phyloP scores from a whole-genome alignment of 345 rosid genomes.

The Citrus hindsii region DNA sequence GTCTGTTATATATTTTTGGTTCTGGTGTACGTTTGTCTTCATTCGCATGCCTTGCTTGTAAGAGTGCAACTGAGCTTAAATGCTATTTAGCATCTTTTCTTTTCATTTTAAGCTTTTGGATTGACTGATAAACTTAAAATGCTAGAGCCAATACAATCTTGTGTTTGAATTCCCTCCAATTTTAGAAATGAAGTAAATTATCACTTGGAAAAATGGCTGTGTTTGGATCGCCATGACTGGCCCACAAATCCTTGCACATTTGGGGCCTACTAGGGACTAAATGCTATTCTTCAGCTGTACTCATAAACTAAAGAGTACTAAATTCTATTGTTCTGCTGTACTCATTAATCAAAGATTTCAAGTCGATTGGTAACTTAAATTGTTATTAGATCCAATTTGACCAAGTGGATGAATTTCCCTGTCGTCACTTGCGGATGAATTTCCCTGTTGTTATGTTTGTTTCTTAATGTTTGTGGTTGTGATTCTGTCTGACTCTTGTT shows the following conservation, averaged over 20 bases:
- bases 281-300: not conserved
- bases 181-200: not conserved
- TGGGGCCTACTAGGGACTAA: not conserved
- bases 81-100: not conserved
- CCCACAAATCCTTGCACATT: not conserved
- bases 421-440: not conserved
- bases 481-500: not conserved
- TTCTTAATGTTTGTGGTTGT: not conserved
- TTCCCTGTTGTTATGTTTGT: not conserved
- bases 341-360: not conserved
- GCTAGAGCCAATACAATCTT: not conserved
- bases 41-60: not conserved
- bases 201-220: not conserved
- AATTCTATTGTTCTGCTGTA: not conserved
- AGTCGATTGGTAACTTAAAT: not conserved
- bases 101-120: not conserved
- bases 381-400: not conserved
- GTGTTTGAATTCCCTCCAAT: not conserved
- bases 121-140: not conserved
- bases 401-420: not conserved
- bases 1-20: not conserved
- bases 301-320: not conserved
- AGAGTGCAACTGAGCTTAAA: not conserved
- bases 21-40: not conserved
- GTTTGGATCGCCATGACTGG: not conserved